These are phyloP conservation scores for Gonapodya prolifera DNA, from an alignment of 192 early-diverging fungal genomes.

Conservation along the genomic window DNA sequence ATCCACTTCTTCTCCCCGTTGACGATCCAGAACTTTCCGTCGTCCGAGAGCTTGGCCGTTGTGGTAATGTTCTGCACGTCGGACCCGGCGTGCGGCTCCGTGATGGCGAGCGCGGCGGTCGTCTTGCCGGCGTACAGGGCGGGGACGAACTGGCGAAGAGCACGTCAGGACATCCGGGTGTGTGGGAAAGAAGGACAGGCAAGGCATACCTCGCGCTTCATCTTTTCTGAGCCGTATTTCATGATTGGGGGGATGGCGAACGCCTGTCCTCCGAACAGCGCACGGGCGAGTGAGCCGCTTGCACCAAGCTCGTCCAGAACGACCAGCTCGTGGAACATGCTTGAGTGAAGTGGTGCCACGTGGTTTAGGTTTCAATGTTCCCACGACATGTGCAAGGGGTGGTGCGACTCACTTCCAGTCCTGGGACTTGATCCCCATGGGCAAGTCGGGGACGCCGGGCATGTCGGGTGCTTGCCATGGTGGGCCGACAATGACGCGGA, in stretches of 20 bases:
- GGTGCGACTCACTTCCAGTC: too few species aligned
- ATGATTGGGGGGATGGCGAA: neutral
- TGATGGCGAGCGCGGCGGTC: neutral
- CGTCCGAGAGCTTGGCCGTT: neutral
- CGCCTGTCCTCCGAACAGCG: neutral
- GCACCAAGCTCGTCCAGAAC: neutral
- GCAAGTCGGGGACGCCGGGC: neutral
- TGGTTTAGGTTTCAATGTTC: too few species aligned
- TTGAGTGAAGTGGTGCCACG: too few species aligned
- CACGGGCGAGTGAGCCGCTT: neutral
- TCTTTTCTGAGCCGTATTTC: neutral
- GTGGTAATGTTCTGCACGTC: neutral
- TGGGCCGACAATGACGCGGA: neutral
- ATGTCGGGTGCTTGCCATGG: neutral
- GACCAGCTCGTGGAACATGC: neutral
- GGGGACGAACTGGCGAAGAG: too few species aligned
- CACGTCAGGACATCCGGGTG: too few species aligned
- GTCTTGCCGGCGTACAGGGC: neutral
- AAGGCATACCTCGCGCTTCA: neutral
- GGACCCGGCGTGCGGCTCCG: neutral
- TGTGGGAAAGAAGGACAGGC: too few species aligned
- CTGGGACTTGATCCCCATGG: neutral
- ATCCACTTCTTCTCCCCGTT: neutral
- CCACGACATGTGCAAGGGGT: too few species aligned
- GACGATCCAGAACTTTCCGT: constrained; percentile 1